phyloP scores from a whole-genome alignment of 2,329 filamentous ascomycete species.

The Pseudophaeomoniella oleicola region DNA sequence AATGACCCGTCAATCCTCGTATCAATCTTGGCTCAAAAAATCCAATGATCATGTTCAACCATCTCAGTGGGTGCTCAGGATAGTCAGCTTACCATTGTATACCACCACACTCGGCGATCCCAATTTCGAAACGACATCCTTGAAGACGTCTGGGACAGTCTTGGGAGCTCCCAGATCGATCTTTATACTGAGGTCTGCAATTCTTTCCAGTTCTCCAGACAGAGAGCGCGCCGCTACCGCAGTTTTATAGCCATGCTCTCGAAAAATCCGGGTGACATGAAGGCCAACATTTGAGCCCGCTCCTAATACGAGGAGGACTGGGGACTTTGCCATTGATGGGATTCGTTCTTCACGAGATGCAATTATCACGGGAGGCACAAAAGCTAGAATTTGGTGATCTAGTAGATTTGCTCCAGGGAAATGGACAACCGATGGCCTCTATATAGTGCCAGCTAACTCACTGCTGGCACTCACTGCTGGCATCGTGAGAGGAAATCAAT shows the following conservation, averaged over 20 bases:
- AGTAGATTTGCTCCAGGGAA: too few species aligned
- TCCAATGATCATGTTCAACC: too few species aligned
- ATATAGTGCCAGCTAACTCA: too few species aligned
- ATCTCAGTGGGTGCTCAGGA: too few species aligned
- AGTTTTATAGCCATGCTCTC: slow-evolving; percentile 27
- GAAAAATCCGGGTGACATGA: slow-evolving; percentile 21
- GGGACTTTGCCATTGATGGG: background rate
- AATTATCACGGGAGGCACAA: too few species aligned
- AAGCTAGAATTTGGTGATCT: too few species aligned
- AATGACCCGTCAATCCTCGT: slow-evolving; percentile 3
- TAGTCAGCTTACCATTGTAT: slow-evolving; percentile 18
- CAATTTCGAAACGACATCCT: slow-evolving; percentile 19
- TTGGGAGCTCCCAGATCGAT: slow-evolving; percentile 20
- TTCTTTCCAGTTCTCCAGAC: too few species aligned
- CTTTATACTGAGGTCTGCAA: slow-evolving; percentile 16
- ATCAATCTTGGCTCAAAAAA: too few species aligned
- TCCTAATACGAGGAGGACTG: slow-evolving; percentile 24
- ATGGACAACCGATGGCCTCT: too few species aligned
- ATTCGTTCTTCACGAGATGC: too few species aligned
- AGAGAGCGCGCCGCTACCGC: slow-evolving; percentile 24
- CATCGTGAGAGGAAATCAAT: too few species aligned
- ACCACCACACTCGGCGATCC: slow-evolving; percentile 27
- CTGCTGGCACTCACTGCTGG: too few species aligned
- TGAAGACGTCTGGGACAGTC: slow-evolving; percentile 21
- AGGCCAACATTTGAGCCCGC: slow-evolving; percentile 27